These are phyloP conservation scores for Chrysophaeum taylorii DNA, from an alignment of 352 stramenopile species.

Conservation along the genomic window DNA sequence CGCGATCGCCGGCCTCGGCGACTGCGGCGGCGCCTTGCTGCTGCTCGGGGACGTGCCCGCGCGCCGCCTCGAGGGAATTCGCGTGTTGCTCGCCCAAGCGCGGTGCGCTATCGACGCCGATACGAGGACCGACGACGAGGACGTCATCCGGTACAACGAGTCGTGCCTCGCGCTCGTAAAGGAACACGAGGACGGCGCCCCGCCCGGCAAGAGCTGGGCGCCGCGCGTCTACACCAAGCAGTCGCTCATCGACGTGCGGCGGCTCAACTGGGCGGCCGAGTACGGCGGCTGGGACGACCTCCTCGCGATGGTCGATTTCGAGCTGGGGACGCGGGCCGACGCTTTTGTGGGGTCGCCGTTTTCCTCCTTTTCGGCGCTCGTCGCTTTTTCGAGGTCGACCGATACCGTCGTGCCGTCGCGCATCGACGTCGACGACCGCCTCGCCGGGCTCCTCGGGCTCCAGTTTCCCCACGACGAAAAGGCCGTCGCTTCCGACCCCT, in stretches of 20 bases:
- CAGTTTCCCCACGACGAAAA: conserved; percentile 3
- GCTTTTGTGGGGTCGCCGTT: neutral
- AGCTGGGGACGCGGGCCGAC: neutral
- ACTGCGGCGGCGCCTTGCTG: too few species aligned
- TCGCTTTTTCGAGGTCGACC: neutral
- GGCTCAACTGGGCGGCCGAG: neutral
- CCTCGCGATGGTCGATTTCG: conserved; percentile 1
- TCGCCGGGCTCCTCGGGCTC: neutral
- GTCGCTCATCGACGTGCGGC: neutral
- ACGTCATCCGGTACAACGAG: too few species aligned
- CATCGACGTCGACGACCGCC: neutral
- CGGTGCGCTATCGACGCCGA: too few species aligned
- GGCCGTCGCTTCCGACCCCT: too few species aligned
- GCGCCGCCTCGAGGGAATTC: too few species aligned
- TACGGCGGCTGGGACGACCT: neutral
- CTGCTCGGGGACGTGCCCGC: too few species aligned
- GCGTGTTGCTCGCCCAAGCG: too few species aligned
- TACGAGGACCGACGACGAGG: too few species aligned
- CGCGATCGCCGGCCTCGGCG: neutral
- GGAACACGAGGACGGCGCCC: too few species aligned
- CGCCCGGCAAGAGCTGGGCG: too few species aligned
- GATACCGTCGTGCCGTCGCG: neutral
- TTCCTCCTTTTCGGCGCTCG: conserved; percentile 3
- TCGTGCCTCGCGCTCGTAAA: too few species aligned
- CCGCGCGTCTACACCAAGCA: conserved; percentile 8